These are phyloP conservation scores for Magnusiomyces suaveolens DNA, from an alignment of 1,139 yeast species.

Conservation along the genomic window DNA sequence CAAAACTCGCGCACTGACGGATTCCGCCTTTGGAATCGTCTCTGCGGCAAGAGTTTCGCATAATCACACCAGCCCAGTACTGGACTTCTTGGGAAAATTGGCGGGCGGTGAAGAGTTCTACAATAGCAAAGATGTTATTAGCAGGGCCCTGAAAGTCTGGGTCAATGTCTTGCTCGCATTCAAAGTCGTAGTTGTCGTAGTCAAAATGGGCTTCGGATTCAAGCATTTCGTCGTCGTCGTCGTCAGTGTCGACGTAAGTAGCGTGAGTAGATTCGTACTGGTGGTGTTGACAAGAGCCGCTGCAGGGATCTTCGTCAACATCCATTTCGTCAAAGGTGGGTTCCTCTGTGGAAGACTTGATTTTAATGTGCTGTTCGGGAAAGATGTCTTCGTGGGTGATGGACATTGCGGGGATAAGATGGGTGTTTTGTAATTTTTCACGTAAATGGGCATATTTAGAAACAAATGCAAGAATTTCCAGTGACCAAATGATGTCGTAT, in stretches of 20 bases:
- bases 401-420: slow-evolving; percentile 40
- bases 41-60: slow-evolving; percentile 89
- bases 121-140: slow-evolving; percentile 76
- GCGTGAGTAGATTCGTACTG: slow-evolving; percentile 2
- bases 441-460: slow-evolving; percentile 82
- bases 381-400: slow-evolving; percentile 16
- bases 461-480: slow-evolving; percentile 83
- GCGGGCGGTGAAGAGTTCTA: slow-evolving; percentile 79
- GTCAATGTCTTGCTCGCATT: slow-evolving; percentile 37
- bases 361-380: slow-evolving; percentile 3
- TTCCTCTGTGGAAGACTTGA: slow-evolving; percentile 4
- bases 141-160: slow-evolving; percentile 38
- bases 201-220: slow-evolving; percentile 31
- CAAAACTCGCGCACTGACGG: slow-evolving; percentile 87
- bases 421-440: slow-evolving; percentile 62
- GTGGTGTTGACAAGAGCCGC: slow-evolving; percentile 6
- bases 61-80: slow-evolving; percentile 95
- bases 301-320: slow-evolving; percentile 14
- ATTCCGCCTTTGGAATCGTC: slow-evolving; percentile 83
- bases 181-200: slow-evolving; percentile 51
- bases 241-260: slow-evolving; percentile 31
- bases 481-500: slow-evolving; percentile 89
- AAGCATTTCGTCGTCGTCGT: slow-evolving; percentile 38
- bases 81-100: slow-evolving; percentile 64
- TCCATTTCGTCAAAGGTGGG: slow-evolving; percentile 16